Base-by-base conservation (phyloP, 345 rosid species). In the Hevea brasiliensis region DNA sequence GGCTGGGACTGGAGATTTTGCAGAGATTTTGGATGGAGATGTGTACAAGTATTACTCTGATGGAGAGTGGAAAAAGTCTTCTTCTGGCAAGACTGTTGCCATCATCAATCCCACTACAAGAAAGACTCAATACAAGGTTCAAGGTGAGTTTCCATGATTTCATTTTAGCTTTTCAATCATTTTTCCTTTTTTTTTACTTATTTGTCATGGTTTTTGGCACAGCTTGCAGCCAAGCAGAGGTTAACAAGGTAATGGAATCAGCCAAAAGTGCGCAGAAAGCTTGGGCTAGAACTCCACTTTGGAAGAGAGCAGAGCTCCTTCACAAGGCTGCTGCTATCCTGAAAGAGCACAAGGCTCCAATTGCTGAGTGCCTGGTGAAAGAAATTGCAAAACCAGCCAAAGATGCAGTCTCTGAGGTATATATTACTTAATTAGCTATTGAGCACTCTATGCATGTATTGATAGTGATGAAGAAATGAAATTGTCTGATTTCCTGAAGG, bases 311-410 rank as follows among this genome's bases (percentile, higher is more conserved):
- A 8, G 98, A 95, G 87, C 94, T 91, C 3, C 99, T 95, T 68
- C 99, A 95, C 84, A 92, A 86, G 65, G 99, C 97, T 54, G 99
- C 97, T 27, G 92, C 97, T 0, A 85, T 95, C 42, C 89, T 95
- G 56, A 95, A 92, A 81, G 89, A 85, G 71, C 92, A 92, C 86
- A 95, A 90, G 76, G 79, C 83, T 50, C 91, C 97, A 14, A 86
- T 95, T 62, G 96, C 97, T 12, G 98, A 92, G 70, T 95, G 96
- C 76, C 86, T 95, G 29, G 92, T 95, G 26, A 92, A 95, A 65
- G 98, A 95, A 80, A 95, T 95, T 48, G 98, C 99, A n/a, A 95
- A 95, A 83, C 99, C 99, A 13, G 98, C 98, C 29, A 95, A 95
- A 85, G 99, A 95, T 74, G 85, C 99, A 13, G 85, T 86, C 53